Evolutionary conservation across 116 monocot genomes (phyloP).

Genomic region (Iris pallida): DNA sequence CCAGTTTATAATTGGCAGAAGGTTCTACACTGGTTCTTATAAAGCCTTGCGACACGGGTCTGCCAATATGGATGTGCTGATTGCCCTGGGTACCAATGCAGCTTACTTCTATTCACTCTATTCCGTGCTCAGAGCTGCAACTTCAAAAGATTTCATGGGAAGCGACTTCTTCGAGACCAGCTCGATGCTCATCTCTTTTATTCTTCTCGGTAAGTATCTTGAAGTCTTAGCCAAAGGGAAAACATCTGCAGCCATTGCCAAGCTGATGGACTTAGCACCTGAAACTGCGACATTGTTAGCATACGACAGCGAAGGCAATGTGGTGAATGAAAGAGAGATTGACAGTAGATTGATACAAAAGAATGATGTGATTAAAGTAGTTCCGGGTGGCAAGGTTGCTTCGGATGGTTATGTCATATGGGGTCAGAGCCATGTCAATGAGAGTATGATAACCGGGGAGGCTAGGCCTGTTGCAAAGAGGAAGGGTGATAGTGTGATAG

Average conservation of each 20-base stretch:
- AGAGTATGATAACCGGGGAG: constrained; percentile 99
- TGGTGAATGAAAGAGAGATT: constrained; percentile 66
- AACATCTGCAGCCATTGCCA: constrained; percentile 83
- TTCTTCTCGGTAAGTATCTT: constrained; percentile 85
- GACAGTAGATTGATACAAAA: constrained; percentile 80
- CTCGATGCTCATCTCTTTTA: constrained; percentile 88
- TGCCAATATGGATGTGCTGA: constrained; percentile 91
- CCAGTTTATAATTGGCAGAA: constrained; percentile 74
- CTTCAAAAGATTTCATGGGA: constrained; percentile 38
- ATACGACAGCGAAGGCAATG: constrained; percentile 55
- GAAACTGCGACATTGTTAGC: constrained; percentile 61
- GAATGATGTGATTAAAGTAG: constrained; percentile 84
- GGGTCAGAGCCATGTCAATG: constrained; percentile 95
- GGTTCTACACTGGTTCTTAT: constrained; percentile 77
- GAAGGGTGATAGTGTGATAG: constrained; percentile 76
- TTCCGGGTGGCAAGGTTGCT: constrained; percentile 81
- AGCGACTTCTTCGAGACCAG: constrained; percentile 94
- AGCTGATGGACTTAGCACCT: constrained; percentile 83
- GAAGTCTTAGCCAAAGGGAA: constrained; percentile 92
- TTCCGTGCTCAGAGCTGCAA: constrained; percentile 64
- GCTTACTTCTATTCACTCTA: constrained; percentile 86
- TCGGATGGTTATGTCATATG: constrained; percentile 86
- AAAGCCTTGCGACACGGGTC: constrained; percentile 75
- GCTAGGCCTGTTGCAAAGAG: constrained; percentile 79
- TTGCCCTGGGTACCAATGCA: constrained; percentile 76